phyloP scores from a whole-genome alignment of 73 alveolate species.

The Stentor coeruleus region DNA sequence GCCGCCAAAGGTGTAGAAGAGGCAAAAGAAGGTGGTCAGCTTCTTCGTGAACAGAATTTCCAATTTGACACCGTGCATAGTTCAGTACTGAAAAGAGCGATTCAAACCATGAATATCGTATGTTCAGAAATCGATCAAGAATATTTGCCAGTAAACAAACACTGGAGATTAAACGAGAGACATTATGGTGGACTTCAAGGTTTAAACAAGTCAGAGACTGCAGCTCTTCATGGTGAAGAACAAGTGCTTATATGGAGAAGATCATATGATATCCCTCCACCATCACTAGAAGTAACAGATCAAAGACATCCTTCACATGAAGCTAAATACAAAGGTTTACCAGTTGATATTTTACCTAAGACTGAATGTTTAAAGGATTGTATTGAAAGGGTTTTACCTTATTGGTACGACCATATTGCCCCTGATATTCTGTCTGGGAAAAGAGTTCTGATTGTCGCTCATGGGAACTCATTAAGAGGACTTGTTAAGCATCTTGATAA shows the following conservation, averaged over 20 bases:
- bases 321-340: constrained; percentile 68
- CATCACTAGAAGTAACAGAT: constrained; percentile 81
- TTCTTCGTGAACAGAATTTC: constrained; percentile 33
- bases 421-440: constrained; percentile 82
- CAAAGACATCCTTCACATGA: constrained; percentile 57
- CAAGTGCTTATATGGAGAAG: neutral
- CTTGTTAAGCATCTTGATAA: constrained; percentile 90
- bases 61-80: constrained; percentile 88
- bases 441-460: constrained; percentile 95
- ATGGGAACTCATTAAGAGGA: constrained; percentile 97
- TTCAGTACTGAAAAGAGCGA: constrained; percentile 93
- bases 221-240: neutral
- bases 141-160: constrained; percentile 77
- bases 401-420: constrained; percentile 83
- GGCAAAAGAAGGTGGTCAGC: constrained; percentile 31
- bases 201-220: constrained; percentile 87
- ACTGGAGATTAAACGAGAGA: constrained; percentile 89
- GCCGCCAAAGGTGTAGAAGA: constrained; percentile 65
- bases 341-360: constrained; percentile 86
- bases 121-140: constrained; percentile 70
- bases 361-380: constrained; percentile 93
- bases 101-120: constrained; percentile 40
- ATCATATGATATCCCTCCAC: constrained; percentile 51
- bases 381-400: constrained; percentile 87
- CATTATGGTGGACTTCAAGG: constrained; percentile 96